Conservation (phyloP, 2,329 filamentous ascomycete species). For the Blastomyces emzantsi region DNA sequence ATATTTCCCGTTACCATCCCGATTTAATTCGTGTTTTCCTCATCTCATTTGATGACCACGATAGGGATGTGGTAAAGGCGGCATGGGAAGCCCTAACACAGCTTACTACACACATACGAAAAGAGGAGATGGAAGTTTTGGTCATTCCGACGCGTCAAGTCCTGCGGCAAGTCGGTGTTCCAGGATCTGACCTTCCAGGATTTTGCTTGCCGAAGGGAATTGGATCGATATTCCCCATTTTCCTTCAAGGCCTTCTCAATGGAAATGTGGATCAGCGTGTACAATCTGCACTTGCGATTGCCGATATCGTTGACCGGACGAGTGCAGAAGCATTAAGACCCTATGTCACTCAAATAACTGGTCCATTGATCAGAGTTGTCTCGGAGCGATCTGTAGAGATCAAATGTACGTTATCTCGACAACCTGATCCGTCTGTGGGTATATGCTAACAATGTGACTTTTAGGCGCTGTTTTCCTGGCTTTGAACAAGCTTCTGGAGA, state of each 20-base stretch:
- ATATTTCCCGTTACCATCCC: slow-evolving; percentile 93
- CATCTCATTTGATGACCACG: slow-evolving; percentile 83
- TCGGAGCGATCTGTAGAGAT: slow-evolving; percentile 94
- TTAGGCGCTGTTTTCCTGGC: slow-evolving; percentile 79
- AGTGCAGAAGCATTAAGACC: slow-evolving; percentile 80
- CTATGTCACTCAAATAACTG: slow-evolving; percentile 95
- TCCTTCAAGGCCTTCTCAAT: slow-evolving; percentile 96
- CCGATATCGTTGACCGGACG: slow-evolving; percentile 89
- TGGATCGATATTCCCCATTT: slow-evolving; percentile 90
- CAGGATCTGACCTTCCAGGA: slow-evolving; percentile 74
- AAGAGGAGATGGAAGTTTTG: slow-evolving; percentile 96
- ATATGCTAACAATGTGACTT: slow-evolving; percentile 18
- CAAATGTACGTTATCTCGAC: slow-evolving; percentile 46
- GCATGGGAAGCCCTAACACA: slow-evolving; percentile 80
- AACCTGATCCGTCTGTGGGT: not conserved
- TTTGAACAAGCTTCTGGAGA: slow-evolving; percentile 89
- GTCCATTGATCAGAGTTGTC: slow-evolving; percentile 93
- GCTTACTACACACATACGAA: slow-evolving; percentile 80
- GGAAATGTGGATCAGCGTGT: slow-evolving; percentile 86
- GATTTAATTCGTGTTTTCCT: slow-evolving; percentile 87
- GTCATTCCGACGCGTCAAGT: slow-evolving; percentile 79
- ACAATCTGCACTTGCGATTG: slow-evolving; percentile 84
- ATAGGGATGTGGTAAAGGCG: slow-evolving; percentile 74
- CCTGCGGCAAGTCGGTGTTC: slow-evolving; percentile 77
- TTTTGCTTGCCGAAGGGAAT: slow-evolving; percentile 93